Percentiles rank a stretch among this genome's conserved stretches.
These are phyloP conservation scores for Aureobasidium melanogenum DNA, from an alignment of 2,329 filamentous ascomycete genomes.

Conservation along the genomic window DNA sequence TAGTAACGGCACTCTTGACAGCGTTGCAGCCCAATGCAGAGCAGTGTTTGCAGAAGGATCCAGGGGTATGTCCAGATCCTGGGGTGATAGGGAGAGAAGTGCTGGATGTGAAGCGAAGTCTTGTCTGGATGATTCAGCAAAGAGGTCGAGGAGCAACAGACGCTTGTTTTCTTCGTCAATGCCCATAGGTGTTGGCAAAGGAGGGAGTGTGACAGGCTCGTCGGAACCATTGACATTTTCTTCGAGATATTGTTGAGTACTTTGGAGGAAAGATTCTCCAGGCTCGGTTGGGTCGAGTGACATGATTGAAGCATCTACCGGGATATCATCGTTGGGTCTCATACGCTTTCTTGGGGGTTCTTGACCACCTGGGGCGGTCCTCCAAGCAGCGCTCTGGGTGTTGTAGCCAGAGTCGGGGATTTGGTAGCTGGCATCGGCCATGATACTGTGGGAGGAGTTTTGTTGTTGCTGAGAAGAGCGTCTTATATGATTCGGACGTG, in stretches of 20 bases:
- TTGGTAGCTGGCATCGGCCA: conserved; percentile 26
- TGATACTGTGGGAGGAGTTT: conserved; percentile 52
- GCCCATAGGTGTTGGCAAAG: conserved; percentile 50
- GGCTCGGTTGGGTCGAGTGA: conserved; percentile 65
- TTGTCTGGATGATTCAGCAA: conserved; percentile 48
- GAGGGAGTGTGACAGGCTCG: conserved; percentile 52
- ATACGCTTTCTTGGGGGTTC: conserved; percentile 79
- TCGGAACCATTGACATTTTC: conserved; percentile 38
- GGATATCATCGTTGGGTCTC: conserved; percentile 36
- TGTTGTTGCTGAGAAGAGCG: conserved; percentile 58
- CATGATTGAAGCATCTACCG: conserved; percentile 48
- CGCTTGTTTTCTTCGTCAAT: conserved; percentile 71
- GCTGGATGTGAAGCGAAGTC: conserved; percentile 69
- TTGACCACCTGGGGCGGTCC: conserved; percentile 22
- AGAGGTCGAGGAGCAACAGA: conserved; percentile 70
- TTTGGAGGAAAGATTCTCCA: conserved; percentile 69
- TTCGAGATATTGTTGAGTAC: conserved; percentile 33
- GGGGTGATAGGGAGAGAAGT: conserved; percentile 62
- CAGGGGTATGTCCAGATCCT: conserved; percentile 86
- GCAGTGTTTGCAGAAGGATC: conserved; percentile 84
- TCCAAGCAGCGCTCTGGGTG: conserved; percentile 39
- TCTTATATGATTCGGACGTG: conserved; percentile 58
- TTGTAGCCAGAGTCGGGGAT: conserved; percentile 62
- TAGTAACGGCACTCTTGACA: conserved; percentile 76
- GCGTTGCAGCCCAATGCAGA: conserved; percentile 89